Percentiles rank a stretch among this genome's conserved stretches.
These are phyloP conservation scores for Talaromyces adpressus DNA, from an alignment of 495 filamentous ascomycete species.

Conservation along the genomic window DNA sequence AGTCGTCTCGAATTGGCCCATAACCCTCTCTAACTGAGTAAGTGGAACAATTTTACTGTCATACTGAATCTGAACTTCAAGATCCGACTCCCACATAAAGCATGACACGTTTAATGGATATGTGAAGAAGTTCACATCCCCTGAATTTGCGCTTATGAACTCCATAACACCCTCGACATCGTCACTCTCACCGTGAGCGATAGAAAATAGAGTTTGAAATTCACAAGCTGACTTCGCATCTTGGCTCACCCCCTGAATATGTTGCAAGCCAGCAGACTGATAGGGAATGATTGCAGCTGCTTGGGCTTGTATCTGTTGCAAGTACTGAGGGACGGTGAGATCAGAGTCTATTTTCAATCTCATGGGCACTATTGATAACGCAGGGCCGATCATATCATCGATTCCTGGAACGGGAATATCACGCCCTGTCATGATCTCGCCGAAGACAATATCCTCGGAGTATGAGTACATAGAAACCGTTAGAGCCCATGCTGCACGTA, in stretches of 20 bases:
- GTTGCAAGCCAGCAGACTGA: constrained; percentile 52
- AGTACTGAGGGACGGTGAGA: constrained; percentile 10
- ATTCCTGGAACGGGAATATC: constrained; percentile 29
- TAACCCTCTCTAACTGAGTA: constrained; percentile 22
- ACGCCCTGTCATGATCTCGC: constrained; percentile 37
- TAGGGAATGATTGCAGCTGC: constrained; percentile 41
- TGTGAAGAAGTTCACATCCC: constrained; percentile 45
- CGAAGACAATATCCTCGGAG: constrained; percentile 40
- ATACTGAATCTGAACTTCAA: constrained; percentile 46
- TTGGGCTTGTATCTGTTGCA: constrained; percentile 36
- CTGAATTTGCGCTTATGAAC: constrained; percentile 18
- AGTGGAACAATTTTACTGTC: constrained; percentile 30
- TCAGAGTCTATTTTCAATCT: constrained; percentile 26
- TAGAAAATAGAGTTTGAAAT: constrained; percentile 43
- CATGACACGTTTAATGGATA: constrained; percentile 52
- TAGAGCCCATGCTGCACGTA: constrained; percentile 49
- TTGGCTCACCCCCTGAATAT: constrained; percentile 45
- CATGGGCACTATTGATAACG: constrained; percentile 51
- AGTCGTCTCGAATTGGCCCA: constrained; percentile 19
- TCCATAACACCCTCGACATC: constrained; percentile 3
- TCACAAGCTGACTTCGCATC: constrained; percentile 52
- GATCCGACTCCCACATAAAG: constrained; percentile 33
- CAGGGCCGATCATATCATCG: constrained; percentile 30
- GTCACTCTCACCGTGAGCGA: constrained; percentile 18
- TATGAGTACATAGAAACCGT: constrained; percentile 35